Percentiles rank a stretch among this genome's conserved stretches.
Evolutionary conservation across 225 moss, liverwort and hornwort species (phyloP).

Genomic region (Thuidium tamariscinum): DNA sequence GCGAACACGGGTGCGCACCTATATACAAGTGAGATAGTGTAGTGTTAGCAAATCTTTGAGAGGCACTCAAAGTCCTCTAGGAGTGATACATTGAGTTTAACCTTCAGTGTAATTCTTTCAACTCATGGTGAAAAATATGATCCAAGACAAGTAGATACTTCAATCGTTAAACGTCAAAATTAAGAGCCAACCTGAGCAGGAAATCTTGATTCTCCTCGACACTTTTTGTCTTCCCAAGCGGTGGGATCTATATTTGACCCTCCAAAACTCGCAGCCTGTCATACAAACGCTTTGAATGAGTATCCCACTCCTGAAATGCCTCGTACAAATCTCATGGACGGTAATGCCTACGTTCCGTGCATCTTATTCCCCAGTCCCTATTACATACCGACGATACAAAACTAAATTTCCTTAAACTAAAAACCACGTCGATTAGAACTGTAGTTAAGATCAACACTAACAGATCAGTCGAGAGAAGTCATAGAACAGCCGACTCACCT

Average conservation of each 20-base stretch:
- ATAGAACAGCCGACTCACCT: conserved; percentile 30
- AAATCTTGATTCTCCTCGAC: conserved; percentile 97
- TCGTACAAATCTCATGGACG: neutral
- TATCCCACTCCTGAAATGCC: neutral
- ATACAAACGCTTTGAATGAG: neutral
- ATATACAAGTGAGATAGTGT: neutral
- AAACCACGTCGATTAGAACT: neutral
- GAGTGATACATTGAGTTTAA: neutral
- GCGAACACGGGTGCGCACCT: conserved; percentile 92
- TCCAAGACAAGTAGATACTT: neutral
- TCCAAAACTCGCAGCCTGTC: conserved; percentile 96
- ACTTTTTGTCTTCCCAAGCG: conserved; percentile 99
- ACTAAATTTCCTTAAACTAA: neutral
- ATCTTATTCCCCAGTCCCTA: neutral
- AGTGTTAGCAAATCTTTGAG: neutral
- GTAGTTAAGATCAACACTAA: neutral
- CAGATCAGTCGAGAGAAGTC: neutral
- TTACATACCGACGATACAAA: neutral
- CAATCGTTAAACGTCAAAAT: neutral
- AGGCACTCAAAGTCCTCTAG: neutral
- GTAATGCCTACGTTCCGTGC: neutral
- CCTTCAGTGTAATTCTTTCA: neutral
- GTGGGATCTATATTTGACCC: conserved; percentile 99
- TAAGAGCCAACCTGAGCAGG: conserved; percentile 70
- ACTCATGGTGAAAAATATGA: neutral